These are phyloP conservation scores for Letharia columbiana DNA, from an alignment of 495 filamentous ascomycete genomes.

Conservation along the genomic window DNA sequence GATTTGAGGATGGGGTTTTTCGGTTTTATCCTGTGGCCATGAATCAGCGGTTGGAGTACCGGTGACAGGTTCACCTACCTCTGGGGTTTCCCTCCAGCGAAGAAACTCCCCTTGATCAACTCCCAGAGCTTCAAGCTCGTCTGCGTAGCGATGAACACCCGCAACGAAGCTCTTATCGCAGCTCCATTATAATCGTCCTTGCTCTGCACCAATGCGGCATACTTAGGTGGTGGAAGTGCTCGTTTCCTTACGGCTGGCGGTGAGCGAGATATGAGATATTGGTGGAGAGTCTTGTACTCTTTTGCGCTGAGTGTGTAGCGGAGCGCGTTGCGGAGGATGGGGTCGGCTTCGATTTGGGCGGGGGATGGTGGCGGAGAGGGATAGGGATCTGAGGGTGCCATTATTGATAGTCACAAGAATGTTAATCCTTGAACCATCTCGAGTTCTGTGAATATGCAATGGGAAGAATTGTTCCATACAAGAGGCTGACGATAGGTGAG, in stretches of 20 bases:
- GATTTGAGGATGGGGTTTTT: constrained; percentile 54
- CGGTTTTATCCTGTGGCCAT: constrained; percentile 30
- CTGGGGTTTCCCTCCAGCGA: constrained; percentile 33
- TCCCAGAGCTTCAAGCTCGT: constrained; percentile 63
- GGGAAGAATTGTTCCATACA: background rate
- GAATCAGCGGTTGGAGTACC: constrained; percentile 3
- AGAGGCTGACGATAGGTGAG: background rate
- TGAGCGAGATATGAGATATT: constrained; percentile 63
- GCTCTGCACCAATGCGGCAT: constrained; percentile 42
- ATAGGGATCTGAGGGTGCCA: constrained; percentile 19
- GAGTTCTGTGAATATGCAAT: background rate
- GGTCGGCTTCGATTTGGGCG: constrained; percentile 16
- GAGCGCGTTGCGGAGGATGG: constrained; percentile 57
- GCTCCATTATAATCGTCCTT: constrained; percentile 68
- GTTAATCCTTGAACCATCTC: background rate
- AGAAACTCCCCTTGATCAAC: constrained; percentile 35
- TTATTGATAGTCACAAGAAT: background rate
- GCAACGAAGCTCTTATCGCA: constrained; percentile 65
- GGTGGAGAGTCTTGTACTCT: constrained; percentile 77
- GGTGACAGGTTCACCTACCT: constrained; percentile 34
- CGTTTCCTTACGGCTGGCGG: constrained; percentile 46
- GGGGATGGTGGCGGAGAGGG: constrained; percentile 19
- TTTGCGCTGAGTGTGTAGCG: constrained; percentile 74
- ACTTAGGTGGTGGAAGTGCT: constrained; percentile 49
- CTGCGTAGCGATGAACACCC: constrained; percentile 65